Percentiles rank a stretch among this genome's conserved stretches.
phyloP scores from a whole-genome alignment of 2,329 filamentous ascomycete genomes.

The Fusarium avenaceum region DNA sequence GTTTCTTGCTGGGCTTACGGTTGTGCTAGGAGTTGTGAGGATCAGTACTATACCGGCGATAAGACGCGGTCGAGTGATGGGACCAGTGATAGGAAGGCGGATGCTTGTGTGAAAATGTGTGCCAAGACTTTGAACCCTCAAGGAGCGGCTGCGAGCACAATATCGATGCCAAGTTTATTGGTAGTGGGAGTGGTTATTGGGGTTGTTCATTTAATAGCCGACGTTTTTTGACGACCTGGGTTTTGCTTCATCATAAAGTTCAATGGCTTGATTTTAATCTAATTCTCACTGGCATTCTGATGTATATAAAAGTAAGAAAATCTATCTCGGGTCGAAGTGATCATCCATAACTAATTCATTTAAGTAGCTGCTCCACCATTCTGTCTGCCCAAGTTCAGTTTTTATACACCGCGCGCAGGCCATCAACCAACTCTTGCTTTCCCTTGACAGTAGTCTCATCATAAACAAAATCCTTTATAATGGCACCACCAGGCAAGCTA shows the following conservation, averaged over 20 bases:
- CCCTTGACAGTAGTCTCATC: conserved; percentile 46
- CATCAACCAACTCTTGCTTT: conserved; percentile 46
- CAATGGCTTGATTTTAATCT: no score
- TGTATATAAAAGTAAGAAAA: neutral
- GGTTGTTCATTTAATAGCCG: conserved; percentile 1
- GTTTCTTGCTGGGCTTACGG: conserved; percentile 43
- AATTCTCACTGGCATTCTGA: neutral
- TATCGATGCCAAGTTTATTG: neutral
- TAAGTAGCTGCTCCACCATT: no score
- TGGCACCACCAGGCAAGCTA: conserved; percentile 46
- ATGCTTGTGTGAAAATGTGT: conserved; percentile 38
- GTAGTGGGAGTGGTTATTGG: neutral
- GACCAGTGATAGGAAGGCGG: conserved; percentile 16
- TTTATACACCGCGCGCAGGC: conserved; percentile 36
- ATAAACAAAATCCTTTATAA: conserved; percentile 42
- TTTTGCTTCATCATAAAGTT: neutral
- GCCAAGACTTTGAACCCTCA: conserved; percentile 35
- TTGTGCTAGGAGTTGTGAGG: conserved; percentile 39
- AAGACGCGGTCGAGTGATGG: conserved; percentile 25
- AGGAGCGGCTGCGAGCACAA: neutral
- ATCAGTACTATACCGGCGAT: conserved; percentile 38
- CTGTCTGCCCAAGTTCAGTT: neutral
- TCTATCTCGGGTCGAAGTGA: no score
- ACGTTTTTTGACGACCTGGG: neutral
- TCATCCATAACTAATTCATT: no score